Evolutionary conservation across 192 early-diverging fungal genomes (phyloP).

Genomic region (Coemansia umbellata): DNA sequence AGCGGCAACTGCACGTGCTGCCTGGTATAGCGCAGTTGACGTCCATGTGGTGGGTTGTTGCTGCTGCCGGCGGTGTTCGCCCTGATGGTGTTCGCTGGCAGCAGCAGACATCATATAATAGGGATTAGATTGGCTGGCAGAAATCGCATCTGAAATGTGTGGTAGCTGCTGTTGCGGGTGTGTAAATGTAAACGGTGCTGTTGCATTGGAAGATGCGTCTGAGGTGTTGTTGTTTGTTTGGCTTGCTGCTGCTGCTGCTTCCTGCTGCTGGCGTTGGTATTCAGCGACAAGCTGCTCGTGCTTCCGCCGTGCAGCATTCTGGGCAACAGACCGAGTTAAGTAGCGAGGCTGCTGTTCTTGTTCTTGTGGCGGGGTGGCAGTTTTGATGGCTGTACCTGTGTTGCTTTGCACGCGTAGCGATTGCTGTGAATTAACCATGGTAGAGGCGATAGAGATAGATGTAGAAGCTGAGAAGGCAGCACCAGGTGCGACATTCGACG

Average conservation of each 20-base stretch:
- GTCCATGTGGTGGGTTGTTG: constrained; percentile 26
- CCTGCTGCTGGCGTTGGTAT: background rate
- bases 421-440: constrained; percentile 16
- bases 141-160: background rate
- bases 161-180: constrained; percentile 5
- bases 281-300: constrained; percentile 18
- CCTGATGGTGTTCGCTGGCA: constrained; percentile 10
- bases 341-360: constrained; percentile 40
- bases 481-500: constrained; percentile 11
- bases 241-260: background rate
- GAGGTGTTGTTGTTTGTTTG: background rate
- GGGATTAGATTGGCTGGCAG: constrained; percentile 15
- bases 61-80: constrained; percentile 2
- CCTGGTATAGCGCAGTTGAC: constrained; percentile 39
- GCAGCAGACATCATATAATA: constrained; percentile 23
- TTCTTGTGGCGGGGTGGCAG: background rate
- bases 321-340: constrained; percentile 47
- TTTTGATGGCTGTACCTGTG: background rate
- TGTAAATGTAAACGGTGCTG: constrained; percentile 10
- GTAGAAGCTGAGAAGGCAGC: constrained; percentile 16
- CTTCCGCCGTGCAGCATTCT: constrained; percentile 40
- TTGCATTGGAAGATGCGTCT: background rate
- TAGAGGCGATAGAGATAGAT: constrained; percentile 14
- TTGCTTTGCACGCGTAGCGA: constrained; percentile 7
- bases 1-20: constrained; percentile 41